phyloP scores from a whole-genome alignment of 129 eudicot genomes.

The Centrapalus pauciflorus region DNA sequence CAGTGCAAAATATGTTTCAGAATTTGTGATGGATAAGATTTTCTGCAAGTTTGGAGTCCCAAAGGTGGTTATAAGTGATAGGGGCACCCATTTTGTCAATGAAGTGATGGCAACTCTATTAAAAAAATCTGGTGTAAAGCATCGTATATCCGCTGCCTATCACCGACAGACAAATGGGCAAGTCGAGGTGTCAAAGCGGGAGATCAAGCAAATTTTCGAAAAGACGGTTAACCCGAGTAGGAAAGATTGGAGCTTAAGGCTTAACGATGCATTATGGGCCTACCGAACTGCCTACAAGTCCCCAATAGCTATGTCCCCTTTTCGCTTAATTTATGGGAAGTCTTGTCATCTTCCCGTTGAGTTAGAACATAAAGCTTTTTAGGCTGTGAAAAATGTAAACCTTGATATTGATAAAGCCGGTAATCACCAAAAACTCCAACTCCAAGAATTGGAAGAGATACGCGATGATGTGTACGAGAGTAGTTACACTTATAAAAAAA shows the following conservation, averaged over 20 bases:
- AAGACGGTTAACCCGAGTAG: neutral
- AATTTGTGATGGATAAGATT: neutral
- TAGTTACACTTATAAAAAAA: too few species aligned
- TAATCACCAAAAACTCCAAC: too few species aligned
- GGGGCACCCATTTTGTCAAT: constrained; percentile 2
- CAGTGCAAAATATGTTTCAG: neutral
- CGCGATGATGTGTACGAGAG: too few species aligned
- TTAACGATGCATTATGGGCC: neutral
- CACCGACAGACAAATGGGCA: constrained; percentile 8
- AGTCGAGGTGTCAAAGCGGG: neutral
- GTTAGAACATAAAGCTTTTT: too few species aligned
- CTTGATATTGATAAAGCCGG: too few species aligned
- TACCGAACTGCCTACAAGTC: neutral
- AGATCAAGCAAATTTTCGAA: neutral
- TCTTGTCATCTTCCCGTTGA: too few species aligned
- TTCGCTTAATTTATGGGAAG: too few species aligned
- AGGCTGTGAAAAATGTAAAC: too few species aligned
- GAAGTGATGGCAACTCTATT: neutral
- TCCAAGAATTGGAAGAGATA: too few species aligned
- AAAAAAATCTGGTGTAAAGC: neutral
- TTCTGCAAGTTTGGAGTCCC: neutral
- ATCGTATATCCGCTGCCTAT: neutral
- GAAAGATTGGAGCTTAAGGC: neutral
- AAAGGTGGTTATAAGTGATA: neutral
- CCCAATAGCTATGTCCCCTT: too few species aligned